Percentiles rank a stretch among this genome's conserved stretches.
These are phyloP conservation scores for Vanilla planifolia DNA, from an alignment of 106 monocot genomes.

Conservation along the genomic window DNA sequence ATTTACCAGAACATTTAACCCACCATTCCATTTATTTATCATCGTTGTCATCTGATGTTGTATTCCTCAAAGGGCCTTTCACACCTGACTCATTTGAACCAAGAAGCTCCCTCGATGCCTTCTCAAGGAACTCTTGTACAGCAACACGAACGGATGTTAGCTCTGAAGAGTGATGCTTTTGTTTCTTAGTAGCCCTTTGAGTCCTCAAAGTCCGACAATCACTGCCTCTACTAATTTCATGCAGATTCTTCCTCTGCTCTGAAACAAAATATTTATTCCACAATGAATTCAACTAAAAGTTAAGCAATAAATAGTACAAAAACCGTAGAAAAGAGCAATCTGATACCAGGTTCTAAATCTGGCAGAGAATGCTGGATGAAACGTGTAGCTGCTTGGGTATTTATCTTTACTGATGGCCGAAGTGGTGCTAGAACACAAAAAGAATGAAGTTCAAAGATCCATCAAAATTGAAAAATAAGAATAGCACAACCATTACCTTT, in stretches of 20 bases:
- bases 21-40: conserved; percentile 16
- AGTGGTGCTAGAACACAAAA: conserved; percentile 51
- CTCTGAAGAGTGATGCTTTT: conserved; percentile 37
- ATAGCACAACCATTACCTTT: conserved; percentile 32
- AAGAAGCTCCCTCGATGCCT: conserved; percentile 75
- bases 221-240: conserved; percentile 47
- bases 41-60: conserved; percentile 31
- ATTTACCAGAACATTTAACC: conserved; percentile 8
- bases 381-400: conserved; percentile 68
- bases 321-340: no score
- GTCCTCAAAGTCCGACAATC: conserved; percentile 5
- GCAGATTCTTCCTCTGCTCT: conserved; percentile 70
- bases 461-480: background rate
- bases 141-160: conserved; percentile 46
- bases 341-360: conserved; percentile 63
- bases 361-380: conserved; percentile 85
- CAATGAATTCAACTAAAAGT: background rate
- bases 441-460: background rate
- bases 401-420: conserved; percentile 60
- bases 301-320: background rate
- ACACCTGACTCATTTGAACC: conserved; percentile 29
- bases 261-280: conserved; percentile 10
- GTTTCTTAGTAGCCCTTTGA: conserved; percentile 42
- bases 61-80: conserved; percentile 60
- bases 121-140: conserved; percentile 85